Percentiles rank a stretch among this genome's conserved stretches.
Evolutionary conservation across 352 stramenopile genomes (phyloP).

Genomic region (Pythium coloratum): DNA sequence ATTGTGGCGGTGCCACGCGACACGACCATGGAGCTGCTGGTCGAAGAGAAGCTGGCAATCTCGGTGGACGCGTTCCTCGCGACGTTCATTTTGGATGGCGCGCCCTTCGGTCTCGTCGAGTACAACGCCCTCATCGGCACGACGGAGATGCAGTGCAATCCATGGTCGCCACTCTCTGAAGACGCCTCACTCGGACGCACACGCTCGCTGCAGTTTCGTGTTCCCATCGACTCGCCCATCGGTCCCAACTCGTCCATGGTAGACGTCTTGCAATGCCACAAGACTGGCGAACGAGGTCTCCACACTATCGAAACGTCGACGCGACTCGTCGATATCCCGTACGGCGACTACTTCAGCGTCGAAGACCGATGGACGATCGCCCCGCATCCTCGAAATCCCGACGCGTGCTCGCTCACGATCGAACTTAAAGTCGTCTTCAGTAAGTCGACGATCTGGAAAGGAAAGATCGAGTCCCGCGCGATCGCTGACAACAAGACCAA

Average conservation of each 20-base stretch:
- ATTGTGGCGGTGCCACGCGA: slow-evolving; percentile 56
- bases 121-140: slow-evolving; percentile 61
- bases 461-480: slow-evolving; percentile 72
- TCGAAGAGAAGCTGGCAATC: slow-evolving; percentile 60
- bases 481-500: slow-evolving; percentile 75
- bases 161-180: slow-evolving; percentile 54
- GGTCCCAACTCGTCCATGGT: slow-evolving; percentile 82
- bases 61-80: slow-evolving; percentile 71
- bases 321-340: slow-evolving; percentile 79
- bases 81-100: slow-evolving; percentile 65
- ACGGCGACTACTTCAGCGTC: slow-evolving; percentile 87
- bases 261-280: slow-evolving; percentile 72
- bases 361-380: slow-evolving; percentile 81
- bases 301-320: slow-evolving; percentile 76
- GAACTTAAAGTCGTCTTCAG: slow-evolving; percentile 83
- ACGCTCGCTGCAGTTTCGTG: slow-evolving; percentile 69
- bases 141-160: slow-evolving; percentile 73
- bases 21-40: slow-evolving; percentile 72
- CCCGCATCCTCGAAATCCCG: slow-evolving; percentile 37
- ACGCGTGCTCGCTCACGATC: slow-evolving; percentile 67
- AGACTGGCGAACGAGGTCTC: slow-evolving; percentile 39
- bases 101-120: slow-evolving; percentile 65
- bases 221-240: slow-evolving; percentile 78
- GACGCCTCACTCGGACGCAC: slow-evolving; percentile 47
- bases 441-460: slow-evolving; percentile 86